Base-by-base conservation (phyloP, 1,284 basidiomycete genomes). In the Cryptococcus deneoformans region DNA sequence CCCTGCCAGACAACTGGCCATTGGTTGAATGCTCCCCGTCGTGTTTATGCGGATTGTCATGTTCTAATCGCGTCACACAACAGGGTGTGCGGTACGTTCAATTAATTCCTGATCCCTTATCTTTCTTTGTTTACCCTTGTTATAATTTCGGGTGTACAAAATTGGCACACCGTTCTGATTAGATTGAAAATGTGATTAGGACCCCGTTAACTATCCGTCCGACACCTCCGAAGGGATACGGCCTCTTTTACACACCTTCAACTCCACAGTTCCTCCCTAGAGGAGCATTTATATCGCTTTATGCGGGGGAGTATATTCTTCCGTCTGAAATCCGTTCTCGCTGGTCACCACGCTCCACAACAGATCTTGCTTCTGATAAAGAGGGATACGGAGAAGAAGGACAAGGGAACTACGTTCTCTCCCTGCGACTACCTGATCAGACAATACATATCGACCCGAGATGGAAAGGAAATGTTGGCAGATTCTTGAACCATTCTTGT, bases 401-500 rank as follows among this genome's bases (percentile, higher is more conserved):
- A 8, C 37, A 60, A 52, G 67, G 63, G 24, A 72, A 72, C 58
- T 70, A 72, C 53, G 68, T 62, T 37, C 57, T 72, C n/a, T 64
- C 67, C 1, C 49, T 72, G 7, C 55, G 60, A 16, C 24, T 63
- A 7, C 58, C 62, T 12, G 57, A 54, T 11, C 38, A 55, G 39
- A 46, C 29, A 3, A 46, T 66, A 4, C 70, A 72, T 52, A 68
- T 72, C 48, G 70, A 72, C 56, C 65, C 70, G 20, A 46, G 70
- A 53, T 48, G 59, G 36, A 50, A 53, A 16, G 68, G 70, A 5
- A 72, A 72, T 51, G 56, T 69, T 4, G 67, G 65, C 2, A 48
- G 70, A 24, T 70, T 67, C 56, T 44, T 72, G 42, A 72, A 72
- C 54, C 70, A 72, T 50, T 66, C 65, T 11, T 72, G 70, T 47